Evolutionary conservation across 2,329 filamentous ascomycete genomes (phyloP).

Genomic region (Parastagonospora avenae): DNA sequence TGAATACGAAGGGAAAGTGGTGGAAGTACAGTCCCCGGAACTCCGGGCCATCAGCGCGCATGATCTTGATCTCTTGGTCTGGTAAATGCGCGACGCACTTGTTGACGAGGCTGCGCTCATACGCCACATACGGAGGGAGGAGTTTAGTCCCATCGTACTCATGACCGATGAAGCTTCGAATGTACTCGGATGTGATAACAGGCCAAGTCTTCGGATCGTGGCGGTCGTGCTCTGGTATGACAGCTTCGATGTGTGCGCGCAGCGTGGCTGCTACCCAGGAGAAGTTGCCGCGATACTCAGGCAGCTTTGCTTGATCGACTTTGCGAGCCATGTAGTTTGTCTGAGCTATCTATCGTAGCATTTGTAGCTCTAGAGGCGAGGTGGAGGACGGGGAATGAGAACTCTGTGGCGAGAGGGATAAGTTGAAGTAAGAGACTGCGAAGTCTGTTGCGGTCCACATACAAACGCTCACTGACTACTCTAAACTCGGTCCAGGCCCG

Average conservation of each 20-base stretch:
- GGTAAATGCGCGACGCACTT: neutral
- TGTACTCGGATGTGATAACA: neutral
- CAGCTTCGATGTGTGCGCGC: neutral
- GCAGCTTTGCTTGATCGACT: neutral
- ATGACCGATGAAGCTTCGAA: neutral
- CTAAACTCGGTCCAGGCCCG: too few relatives aligned
- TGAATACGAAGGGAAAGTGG: neutral
- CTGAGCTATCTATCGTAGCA: neutral
- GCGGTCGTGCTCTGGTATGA: neutral
- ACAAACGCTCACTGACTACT: too few relatives aligned
- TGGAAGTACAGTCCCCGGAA: neutral
- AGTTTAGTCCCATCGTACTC: neutral
- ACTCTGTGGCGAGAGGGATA: too few relatives aligned
- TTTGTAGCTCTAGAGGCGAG: too few relatives aligned
- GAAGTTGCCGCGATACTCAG: neutral
- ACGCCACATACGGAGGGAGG: neutral
- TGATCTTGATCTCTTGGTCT: neutral
- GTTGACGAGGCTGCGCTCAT: neutral
- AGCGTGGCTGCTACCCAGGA: neutral
- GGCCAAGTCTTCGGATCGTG: constrained; percentile 5
- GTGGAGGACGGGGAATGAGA: too few relatives aligned
- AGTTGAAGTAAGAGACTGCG: too few relatives aligned
- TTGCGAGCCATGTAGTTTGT: neutral
- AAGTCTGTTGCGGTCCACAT: too few relatives aligned
- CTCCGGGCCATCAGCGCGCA: neutral